These are phyloP conservation scores for Neurospora discreta DNA, from an alignment of 495 filamentous ascomycete genomes.

Conservation along the genomic window DNA sequence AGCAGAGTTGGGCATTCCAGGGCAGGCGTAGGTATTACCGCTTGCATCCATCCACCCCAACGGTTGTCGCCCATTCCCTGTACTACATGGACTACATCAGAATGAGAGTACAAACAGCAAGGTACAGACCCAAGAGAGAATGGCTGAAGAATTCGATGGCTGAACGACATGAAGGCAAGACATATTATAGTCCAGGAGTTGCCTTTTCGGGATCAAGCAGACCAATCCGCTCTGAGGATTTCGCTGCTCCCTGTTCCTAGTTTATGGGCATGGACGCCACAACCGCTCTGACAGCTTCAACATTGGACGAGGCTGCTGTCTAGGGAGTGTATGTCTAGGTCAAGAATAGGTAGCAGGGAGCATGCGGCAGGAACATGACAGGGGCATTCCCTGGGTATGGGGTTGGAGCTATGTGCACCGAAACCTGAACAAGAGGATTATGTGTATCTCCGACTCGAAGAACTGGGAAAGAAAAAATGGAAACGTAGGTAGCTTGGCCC, in stretches of 20 bases:
- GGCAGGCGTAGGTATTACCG: not conserved
- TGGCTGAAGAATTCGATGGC: not conserved
- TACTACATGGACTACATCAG: not conserved
- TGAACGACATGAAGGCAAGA: not conserved
- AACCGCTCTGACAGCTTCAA: conserved; percentile 2
- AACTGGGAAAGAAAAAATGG: not conserved
- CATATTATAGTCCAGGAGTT: not conserved
- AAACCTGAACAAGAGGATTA: not conserved
- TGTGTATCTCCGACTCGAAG: not conserved
- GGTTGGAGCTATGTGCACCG: not conserved
- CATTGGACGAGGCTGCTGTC: conserved; percentile 1
- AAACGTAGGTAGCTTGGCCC: not conserved
- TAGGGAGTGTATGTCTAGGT: not conserved
- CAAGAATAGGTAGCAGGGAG: not conserved
- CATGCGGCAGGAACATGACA: not conserved
- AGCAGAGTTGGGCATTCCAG: not conserved
- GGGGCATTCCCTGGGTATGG: not conserved
- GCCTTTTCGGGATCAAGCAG: not conserved
- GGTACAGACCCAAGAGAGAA: not conserved
- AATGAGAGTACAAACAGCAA: not conserved
- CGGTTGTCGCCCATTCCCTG: not conserved
- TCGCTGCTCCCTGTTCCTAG: not conserved
- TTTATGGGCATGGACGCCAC: conserved; percentile 1
- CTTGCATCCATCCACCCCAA: not conserved
- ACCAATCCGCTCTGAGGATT: not conserved